Evolutionary conservation across 768 basidiomycete species (phyloP).

Genomic region (Kwoniella bestiolae): DNA sequence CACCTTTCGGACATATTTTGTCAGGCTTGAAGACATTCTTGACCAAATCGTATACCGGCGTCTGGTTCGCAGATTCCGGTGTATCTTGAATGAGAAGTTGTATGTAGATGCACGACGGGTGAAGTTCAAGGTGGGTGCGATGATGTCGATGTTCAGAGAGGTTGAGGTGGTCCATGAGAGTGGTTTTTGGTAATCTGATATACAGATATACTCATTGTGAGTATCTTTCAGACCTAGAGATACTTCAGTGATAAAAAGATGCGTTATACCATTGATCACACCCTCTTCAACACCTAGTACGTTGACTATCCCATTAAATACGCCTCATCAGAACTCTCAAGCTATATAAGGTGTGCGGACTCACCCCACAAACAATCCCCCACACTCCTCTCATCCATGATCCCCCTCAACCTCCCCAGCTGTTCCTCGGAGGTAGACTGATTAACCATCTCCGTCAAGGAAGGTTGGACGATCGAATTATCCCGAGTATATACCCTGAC

Average conservation of each 20-base stretch:
- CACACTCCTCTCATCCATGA: background rate
- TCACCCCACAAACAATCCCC: slow-evolving; percentile 3
- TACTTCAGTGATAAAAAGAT: too few species aligned
- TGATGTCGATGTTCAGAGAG: slow-evolving; percentile 8
- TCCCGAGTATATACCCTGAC: slow-evolving; percentile 1
- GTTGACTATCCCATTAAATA: background rate
- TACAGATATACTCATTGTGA: too few species aligned
- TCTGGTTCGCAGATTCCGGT: background rate
- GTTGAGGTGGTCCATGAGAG: background rate
- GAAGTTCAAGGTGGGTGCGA: background rate
- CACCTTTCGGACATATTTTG: background rate
- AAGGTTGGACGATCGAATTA: background rate
- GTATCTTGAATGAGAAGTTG: slow-evolving; percentile 3
- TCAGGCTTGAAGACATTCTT: background rate
- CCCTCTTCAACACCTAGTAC: slow-evolving; percentile 3
- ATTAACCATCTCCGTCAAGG: background rate
- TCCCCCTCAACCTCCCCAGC: background rate
- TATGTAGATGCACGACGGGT: slow-evolving; percentile 1
- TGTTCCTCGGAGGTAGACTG: slow-evolving; percentile 1
- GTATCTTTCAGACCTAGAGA: too few species aligned
- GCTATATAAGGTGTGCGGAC: background rate
- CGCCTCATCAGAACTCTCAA: background rate
- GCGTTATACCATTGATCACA: background rate
- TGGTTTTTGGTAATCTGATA: background rate
- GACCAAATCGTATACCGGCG: slow-evolving; percentile 10